Evolutionary conservation across 805 yeast genomes (phyloP), one percentile per base, ranked within the genome.

Genomic region (Ogataea trehalophila): DNA sequence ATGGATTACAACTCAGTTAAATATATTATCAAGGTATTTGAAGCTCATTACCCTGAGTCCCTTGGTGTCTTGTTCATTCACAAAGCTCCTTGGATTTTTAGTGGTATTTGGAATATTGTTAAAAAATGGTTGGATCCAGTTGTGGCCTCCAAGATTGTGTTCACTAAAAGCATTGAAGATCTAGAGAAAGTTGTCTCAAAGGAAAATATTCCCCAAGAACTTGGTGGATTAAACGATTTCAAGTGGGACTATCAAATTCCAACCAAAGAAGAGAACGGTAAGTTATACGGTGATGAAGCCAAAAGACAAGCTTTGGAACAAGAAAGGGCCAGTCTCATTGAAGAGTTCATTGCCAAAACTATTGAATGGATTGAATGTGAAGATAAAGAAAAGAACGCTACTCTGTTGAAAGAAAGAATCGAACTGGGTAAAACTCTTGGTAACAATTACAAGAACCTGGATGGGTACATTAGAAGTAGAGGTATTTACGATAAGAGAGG

Each of bases 61-160:
- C 75, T 94, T 50, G 97, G 96, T 16, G 79, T 79, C 47, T 71
- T 94, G 45, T 77, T 89, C 55, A 85, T 94, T 51, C 96, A 89
- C 70, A 86, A 87, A 58, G 97, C 99, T 0, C 99, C 99, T 26
- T 90, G 97, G 98, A 80, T 94, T 46, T 94, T 94, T 71, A 81
- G 87, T 44, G 92, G 97, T 22, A 87, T 92, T 50, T 94, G 99
- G 98, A 85, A 83, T 56, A 80, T 92, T 56, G 81, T 94, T 58
- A 89, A 88, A 66, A 83, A 84, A 58, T 92, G 97, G 98, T 73
- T 92, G 48, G 98, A 94, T 63, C 98, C 98, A 3, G 97, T 88
- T 22, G 97, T 92, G 46, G 96, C 97, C 0, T 76, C 92, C 23
- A 92, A 92, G 68, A 88, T 94, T 58, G 78, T 80, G 39, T 94